phyloP scores from a whole-genome alignment of 306 rosid species.

The Cicer pinnatifidum region DNA sequence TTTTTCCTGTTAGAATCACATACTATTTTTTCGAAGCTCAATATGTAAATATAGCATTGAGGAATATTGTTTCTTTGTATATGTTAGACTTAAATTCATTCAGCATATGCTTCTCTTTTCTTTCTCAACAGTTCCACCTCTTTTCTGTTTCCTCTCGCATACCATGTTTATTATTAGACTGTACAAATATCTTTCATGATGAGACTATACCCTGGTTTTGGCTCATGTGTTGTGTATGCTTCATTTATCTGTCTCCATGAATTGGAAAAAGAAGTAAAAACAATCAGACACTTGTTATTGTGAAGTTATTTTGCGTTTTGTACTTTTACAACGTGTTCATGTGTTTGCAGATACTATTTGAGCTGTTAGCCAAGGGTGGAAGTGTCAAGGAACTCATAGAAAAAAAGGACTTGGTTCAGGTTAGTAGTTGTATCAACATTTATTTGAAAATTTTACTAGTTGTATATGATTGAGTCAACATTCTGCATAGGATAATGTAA shows the following conservation, averaged over 20 bases:
- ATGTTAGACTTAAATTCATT: neutral
- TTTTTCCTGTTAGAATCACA: neutral
- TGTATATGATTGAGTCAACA: slow-evolving; percentile 16
- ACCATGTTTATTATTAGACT: slow-evolving; percentile 8
- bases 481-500: neutral
- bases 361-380: slow-evolving; percentile 90
- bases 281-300: slow-evolving; percentile 3
- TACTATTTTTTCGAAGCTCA: neutral
- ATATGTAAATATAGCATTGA: neutral
- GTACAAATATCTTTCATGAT: neutral
- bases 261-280: slow-evolving; percentile 36
- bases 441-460: neutral
- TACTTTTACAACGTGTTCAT: slow-evolving; percentile 30
- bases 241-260: slow-evolving; percentile 7
- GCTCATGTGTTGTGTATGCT: slow-evolving; percentile 9
- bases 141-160: slow-evolving; percentile 7
- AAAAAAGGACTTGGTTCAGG: slow-evolving; percentile 95
- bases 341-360: slow-evolving; percentile 74
- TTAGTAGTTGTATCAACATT: slow-evolving; percentile 43
- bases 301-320: slow-evolving; percentile 15
- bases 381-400: slow-evolving; percentile 76
- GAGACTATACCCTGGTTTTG: slow-evolving; percentile 21
- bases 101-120: slow-evolving; percentile 2
- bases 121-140: neutral
- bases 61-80: neutral